phyloP scores from a whole-genome alignment of 192 early-diverging fungal genomes.

The Coemansia furcata region DNA sequence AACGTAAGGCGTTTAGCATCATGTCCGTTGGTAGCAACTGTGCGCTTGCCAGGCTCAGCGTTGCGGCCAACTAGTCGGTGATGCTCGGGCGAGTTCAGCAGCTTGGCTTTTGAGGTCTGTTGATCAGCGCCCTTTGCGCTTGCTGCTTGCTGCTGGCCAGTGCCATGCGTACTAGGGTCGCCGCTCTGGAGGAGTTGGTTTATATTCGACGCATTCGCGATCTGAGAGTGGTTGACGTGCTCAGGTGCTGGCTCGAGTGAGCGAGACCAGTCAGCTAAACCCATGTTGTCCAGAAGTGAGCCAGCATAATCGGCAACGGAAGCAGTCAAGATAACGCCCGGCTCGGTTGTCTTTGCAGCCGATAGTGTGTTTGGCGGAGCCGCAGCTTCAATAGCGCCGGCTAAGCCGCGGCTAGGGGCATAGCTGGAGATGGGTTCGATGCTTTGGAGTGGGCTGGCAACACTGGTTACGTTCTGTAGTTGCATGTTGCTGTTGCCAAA shows the following conservation, averaged over 20 bases:
- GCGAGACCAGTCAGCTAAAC: slow-evolving; percentile 8
- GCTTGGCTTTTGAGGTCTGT: neutral
- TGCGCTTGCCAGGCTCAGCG: slow-evolving; percentile 3
- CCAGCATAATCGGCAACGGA: slow-evolving; percentile 36
- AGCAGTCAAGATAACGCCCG: slow-evolving; percentile 11
- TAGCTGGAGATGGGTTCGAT: neutral
- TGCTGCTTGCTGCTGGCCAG: neutral
- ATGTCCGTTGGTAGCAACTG: neutral
- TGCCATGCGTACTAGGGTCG: neutral
- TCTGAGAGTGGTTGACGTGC: neutral
- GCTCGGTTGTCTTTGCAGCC: neutral
- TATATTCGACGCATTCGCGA: neutral
- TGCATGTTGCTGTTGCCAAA: neutral
- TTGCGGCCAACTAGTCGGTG: slow-evolving; percentile 17
- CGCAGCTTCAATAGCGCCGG: neutral
- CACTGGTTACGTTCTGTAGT: neutral
- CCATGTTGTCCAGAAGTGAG: slow-evolving; percentile 17
- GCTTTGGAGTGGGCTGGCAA: neutral
- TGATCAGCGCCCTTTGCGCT: neutral
- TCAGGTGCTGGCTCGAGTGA: neutral
- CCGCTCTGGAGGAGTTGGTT: neutral
- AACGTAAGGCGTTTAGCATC: neutral
- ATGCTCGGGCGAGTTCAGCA: slow-evolving; percentile 35
- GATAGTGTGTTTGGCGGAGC: too few relatives aligned
- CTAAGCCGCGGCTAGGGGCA: neutral